These are phyloP conservation scores for Cucumis sativus DNA, from an alignment of 306 rosid species.

Conservation along the genomic window DNA sequence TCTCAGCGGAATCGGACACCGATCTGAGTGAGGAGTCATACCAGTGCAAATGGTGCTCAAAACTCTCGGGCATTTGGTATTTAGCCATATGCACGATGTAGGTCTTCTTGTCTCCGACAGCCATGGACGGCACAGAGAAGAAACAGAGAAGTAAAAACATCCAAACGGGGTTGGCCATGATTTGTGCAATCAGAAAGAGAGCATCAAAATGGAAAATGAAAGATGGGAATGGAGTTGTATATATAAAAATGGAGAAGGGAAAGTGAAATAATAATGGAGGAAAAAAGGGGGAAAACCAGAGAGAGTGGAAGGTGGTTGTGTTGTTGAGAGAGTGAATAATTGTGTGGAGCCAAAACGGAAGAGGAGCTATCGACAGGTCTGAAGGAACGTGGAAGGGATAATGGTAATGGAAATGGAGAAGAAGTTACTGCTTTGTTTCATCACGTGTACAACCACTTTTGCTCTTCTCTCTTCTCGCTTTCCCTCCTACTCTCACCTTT, in stretches of 20 bases:
- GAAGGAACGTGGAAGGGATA: neutral
- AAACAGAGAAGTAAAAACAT: slow-evolving; percentile 15
- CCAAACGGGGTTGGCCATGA: neutral
- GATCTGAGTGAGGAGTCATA: slow-evolving; percentile 49
- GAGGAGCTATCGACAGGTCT: neutral
- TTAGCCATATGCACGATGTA: slow-evolving; percentile 61
- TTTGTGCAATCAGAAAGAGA: neutral
- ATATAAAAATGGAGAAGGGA: neutral
- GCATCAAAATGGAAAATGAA: neutral
- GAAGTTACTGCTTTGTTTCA: neutral
- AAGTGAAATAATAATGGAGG: neutral
- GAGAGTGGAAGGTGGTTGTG: slow-evolving; percentile 27
- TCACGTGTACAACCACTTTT: slow-evolving; percentile 3
- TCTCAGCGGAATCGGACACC: slow-evolving; percentile 39
- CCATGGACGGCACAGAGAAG: slow-evolving; percentile 15
- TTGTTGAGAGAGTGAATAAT: slow-evolving; percentile 38
- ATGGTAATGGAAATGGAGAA: neutral
- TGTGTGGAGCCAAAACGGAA: slow-evolving; percentile 29
- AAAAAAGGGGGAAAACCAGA: neutral
- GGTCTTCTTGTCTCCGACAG: slow-evolving; percentile 19
- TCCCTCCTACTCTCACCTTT: neutral
- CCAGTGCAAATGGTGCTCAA: slow-evolving; percentile 49
- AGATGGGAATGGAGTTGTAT: neutral
- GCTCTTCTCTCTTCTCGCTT: too few relatives aligned
- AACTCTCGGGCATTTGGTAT: slow-evolving; percentile 49